These are phyloP conservation scores for Puccinia triticina DNA, from an alignment of 1,284 basidiomycete genomes.

Conservation along the genomic window DNA sequence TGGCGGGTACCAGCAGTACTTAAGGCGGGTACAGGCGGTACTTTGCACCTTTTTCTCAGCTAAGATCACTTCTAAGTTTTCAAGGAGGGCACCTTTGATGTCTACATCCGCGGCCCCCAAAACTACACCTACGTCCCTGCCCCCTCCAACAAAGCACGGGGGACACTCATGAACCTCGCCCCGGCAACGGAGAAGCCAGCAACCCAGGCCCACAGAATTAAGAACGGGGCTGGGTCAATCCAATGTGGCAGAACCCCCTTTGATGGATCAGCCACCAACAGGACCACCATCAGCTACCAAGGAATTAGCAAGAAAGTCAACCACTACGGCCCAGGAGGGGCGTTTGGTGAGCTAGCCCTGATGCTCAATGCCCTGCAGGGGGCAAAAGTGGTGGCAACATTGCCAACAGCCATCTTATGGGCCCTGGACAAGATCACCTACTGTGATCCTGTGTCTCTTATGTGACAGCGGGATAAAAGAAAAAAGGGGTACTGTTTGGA, in stretches of 20 bases:
- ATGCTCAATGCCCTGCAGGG: constrained; percentile 98
- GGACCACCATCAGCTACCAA: constrained; percentile 38
- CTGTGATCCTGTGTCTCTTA: no score
- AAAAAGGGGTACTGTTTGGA: no score
- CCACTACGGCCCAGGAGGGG: constrained; percentile 80
- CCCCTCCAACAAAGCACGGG: constrained; percentile 58
- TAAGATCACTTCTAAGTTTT: constrained; percentile 99
- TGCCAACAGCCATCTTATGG: constrained; percentile 80
- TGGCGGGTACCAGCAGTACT: no score
- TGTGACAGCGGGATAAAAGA: no score
- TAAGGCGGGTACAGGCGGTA: no score
- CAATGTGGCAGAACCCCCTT: constrained; percentile 2
- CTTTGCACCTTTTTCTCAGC: no score
- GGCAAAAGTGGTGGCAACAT: constrained; percentile 84
- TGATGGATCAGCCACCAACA: neutral
- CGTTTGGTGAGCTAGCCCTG: constrained; percentile 93
- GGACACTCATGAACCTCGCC: neutral
- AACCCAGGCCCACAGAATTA: constrained; percentile 60
- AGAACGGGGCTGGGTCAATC: neutral
- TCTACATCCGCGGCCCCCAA: constrained; percentile 70
- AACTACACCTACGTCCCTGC: constrained; percentile 65
- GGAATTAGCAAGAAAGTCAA: constrained; percentile 74
- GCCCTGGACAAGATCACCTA: constrained; percentile 95
- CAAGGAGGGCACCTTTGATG: constrained; percentile 82
- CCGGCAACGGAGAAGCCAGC: constrained; percentile 10